Percentiles rank a stretch among this genome's conserved stretches.
Conservation (phyloP, 2,329 filamentous ascomycete genomes). For the Zopfia rhizophila region DNA sequence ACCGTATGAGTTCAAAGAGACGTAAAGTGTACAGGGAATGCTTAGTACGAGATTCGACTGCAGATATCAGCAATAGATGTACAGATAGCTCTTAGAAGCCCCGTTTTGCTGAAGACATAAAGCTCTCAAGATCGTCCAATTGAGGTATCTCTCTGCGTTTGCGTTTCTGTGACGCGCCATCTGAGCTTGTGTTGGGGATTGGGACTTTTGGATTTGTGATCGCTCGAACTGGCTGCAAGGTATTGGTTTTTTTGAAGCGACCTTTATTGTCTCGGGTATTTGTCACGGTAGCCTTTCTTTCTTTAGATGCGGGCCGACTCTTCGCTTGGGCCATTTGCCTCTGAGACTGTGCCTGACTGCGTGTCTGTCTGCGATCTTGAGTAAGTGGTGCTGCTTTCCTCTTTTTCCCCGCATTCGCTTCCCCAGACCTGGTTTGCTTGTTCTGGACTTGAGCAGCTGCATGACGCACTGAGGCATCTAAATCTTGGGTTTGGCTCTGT, state of each 20-base stretch:
- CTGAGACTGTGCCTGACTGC: slow-evolving; percentile 11
- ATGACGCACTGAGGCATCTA: slow-evolving; percentile 9
- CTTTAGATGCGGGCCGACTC: slow-evolving; percentile 1
- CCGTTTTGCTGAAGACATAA: background rate
- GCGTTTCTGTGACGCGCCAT: slow-evolving; percentile 3
- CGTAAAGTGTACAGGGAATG: slow-evolving; percentile 46
- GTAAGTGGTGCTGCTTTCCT: slow-evolving; percentile 12
- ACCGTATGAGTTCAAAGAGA: slow-evolving; percentile 75
- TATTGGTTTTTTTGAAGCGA: background rate
- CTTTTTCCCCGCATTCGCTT: slow-evolving; percentile 20
- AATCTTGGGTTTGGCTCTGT: slow-evolving; percentile 4
- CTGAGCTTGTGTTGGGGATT: no score
- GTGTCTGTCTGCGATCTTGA: slow-evolving; percentile 12
- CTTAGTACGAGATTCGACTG: background rate
- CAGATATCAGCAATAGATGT: slow-evolving; percentile 1
- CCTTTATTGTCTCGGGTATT: background rate
- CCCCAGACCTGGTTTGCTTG: background rate
- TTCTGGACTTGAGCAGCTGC: slow-evolving; percentile 1
- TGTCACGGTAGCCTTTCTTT: background rate
- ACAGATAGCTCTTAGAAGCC: background rate
- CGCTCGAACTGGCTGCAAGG: background rate
- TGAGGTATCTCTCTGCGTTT: slow-evolving; percentile 11
- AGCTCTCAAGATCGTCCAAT: slow-evolving; percentile 10
- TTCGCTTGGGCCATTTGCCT: slow-evolving; percentile 1
- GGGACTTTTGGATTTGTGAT: background rate